phyloP scores from a whole-genome alignment of 1,139 yeast genomes.

The Magnusiomyces sp. region DNA sequence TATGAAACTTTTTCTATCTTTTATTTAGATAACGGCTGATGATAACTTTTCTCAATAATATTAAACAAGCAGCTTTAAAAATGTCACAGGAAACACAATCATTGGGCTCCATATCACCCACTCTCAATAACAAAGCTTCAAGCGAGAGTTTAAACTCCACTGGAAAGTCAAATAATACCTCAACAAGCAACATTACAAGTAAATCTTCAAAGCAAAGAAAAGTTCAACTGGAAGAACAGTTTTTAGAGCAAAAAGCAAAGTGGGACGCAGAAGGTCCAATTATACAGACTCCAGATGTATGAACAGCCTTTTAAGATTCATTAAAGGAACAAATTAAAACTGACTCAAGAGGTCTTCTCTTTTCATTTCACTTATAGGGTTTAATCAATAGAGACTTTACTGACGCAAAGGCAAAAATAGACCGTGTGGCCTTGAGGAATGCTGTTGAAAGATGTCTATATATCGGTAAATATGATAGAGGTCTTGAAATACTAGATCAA shows the following conservation, averaged over 20 bases:
- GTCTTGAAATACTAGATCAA: slow-evolving; percentile 22
- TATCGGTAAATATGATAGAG: slow-evolving; percentile 23
- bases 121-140: too few species aligned
- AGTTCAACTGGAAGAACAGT: slow-evolving; percentile 30
- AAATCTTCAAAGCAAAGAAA: slow-evolving; percentile 21
- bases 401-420: slow-evolving; percentile 21
- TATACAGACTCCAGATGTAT: slow-evolving; percentile 19
- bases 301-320: slow-evolving; percentile 1
- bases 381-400: slow-evolving; percentile 17
- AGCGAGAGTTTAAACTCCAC: too few species aligned
- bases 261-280: slow-evolving; percentile 27
- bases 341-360: slow-evolving; percentile 5
- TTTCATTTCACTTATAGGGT: slow-evolving; percentile 14
- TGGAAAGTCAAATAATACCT: too few species aligned
- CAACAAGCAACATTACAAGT: too few species aligned
- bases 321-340: slow-evolving; percentile 8
- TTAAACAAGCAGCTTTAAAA: too few species aligned
- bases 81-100: too few species aligned
- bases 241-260: slow-evolving; percentile 21
- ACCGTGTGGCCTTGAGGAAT: slow-evolving; percentile 25
- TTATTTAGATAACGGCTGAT: too few species aligned
- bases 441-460: slow-evolving; percentile 32
- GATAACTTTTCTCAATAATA: too few species aligned
- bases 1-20: too few species aligned
- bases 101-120: too few species aligned